These are phyloP conservation scores for Rauvolfia tetraphylla DNA, from an alignment of 257 asterid species.

Conservation along the genomic window DNA sequence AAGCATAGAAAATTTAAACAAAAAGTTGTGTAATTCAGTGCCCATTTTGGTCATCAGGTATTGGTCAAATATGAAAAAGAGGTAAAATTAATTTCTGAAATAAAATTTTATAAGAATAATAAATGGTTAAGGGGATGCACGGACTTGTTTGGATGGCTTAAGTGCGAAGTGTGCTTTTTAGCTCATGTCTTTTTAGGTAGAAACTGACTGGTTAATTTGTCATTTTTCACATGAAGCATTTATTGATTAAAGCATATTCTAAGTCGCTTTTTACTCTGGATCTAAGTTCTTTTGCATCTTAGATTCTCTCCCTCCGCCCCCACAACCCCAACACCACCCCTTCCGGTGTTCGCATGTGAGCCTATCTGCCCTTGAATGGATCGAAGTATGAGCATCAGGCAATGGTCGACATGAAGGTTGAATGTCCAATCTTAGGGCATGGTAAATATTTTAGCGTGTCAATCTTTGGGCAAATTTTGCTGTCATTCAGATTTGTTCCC, in stretches of 20 bases:
- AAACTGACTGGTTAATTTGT: background rate
- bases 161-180: background rate
- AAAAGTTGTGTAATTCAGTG: background rate
- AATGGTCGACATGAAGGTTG: constrained; percentile 1
- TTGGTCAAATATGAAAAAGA: background rate
- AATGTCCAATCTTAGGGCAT: background rate
- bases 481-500: background rate
- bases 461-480: background rate
- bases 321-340: too few species aligned
- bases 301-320: constrained; percentile 9
- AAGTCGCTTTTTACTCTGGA: background rate
- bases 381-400: background rate
- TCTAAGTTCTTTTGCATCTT: background rate
- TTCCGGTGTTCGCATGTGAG: background rate
- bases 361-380: background rate
- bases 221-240: background rate
- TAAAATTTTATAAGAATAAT: background rate
- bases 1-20: background rate
- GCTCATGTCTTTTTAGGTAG: background rate
- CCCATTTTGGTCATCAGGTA: background rate
- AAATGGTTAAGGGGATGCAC: background rate
- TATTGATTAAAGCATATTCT: background rate
- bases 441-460: background rate
- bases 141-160: background rate
- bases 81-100: background rate